These are phyloP conservation scores for Ensete ventricosum DNA, from an alignment of 176 grass and related monocot species.

Conservation along the genomic window DNA sequence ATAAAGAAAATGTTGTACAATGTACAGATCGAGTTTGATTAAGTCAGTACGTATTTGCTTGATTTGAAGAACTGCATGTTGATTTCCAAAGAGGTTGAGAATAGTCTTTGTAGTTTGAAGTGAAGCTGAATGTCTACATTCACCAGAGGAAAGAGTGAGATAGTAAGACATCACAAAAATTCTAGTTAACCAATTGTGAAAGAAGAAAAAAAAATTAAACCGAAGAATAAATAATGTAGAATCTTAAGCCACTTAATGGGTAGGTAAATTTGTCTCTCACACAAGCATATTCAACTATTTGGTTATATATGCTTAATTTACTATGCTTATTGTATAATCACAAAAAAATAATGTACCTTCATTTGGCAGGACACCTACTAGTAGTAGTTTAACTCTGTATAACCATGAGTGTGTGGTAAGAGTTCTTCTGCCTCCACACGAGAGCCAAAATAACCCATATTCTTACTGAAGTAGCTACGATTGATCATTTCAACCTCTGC, in stretches of 20 bases:
- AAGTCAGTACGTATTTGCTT: background rate
- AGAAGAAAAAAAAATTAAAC: no score
- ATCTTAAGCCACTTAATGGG: no score
- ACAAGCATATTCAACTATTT: background rate
- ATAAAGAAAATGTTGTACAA: background rate
- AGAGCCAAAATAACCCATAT: slow-evolving; percentile 46
- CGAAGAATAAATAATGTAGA: no score
- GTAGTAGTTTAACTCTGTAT: slow-evolving; percentile 75
- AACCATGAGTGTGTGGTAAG: slow-evolving; percentile 48
- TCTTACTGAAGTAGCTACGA: slow-evolving; percentile 39
- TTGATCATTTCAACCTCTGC: slow-evolving; percentile 68
- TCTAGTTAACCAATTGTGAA: background rate
- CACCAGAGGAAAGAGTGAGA: background rate
- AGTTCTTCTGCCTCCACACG: slow-evolving; percentile 65
- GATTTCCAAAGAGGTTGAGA: background rate
- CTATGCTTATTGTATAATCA: background rate
- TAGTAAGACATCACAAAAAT: background rate
- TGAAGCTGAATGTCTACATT: background rate
- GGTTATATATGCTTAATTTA: background rate
- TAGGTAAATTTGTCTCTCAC: background rate
- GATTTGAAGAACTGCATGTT: background rate
- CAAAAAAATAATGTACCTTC: background rate
- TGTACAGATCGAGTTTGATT: background rate
- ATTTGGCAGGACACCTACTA: slow-evolving; percentile 27
- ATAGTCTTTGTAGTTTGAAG: background rate